These are phyloP conservation scores for Naganishia friedmannii DNA, from an alignment of 768 basidiomycete genomes.

Conservation along the genomic window DNA sequence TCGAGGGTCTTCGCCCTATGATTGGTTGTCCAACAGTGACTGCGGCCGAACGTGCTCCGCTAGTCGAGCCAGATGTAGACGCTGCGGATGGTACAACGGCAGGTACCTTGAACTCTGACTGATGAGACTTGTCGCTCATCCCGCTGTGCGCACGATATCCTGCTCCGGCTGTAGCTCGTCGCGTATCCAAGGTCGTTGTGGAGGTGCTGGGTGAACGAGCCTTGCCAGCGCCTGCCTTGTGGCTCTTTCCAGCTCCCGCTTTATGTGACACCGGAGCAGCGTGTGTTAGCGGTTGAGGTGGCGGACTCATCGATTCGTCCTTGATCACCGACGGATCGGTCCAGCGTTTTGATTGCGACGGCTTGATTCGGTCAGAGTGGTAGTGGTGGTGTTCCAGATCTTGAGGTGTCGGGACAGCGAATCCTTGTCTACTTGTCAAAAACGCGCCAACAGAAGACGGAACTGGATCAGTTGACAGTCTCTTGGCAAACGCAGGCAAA, in stretches of 20 bases:
- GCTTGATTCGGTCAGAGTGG: conserved; percentile 36
- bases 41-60: background rate
- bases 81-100: conserved; percentile 28
- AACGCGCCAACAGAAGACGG: conserved; percentile 27
- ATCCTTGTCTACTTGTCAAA: conserved; percentile 11
- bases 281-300: background rate
- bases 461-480: conserved; percentile 5
- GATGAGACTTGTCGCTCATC: conserved; percentile 14
- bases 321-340: conserved; percentile 26
- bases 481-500: background rate
- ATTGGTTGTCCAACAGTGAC: background rate
- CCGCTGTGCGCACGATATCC: conserved; percentile 14
- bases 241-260: conserved; percentile 11
- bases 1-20: background rate
- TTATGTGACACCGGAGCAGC: background rate
- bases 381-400: conserved; percentile 40
- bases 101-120: conserved; percentile 19
- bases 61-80: conserved; percentile 25
- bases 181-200: background rate
- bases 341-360: conserved; percentile 49
- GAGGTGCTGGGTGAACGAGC: conserved; percentile 12
- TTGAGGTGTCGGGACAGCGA: conserved; percentile 35
- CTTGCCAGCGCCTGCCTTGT: conserved; percentile 12
- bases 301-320: conserved; percentile 27
- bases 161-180: background rate